Evolutionary conservation across 768 basidiomycete species (phyloP).

Genomic region (Suillus lakei): DNA sequence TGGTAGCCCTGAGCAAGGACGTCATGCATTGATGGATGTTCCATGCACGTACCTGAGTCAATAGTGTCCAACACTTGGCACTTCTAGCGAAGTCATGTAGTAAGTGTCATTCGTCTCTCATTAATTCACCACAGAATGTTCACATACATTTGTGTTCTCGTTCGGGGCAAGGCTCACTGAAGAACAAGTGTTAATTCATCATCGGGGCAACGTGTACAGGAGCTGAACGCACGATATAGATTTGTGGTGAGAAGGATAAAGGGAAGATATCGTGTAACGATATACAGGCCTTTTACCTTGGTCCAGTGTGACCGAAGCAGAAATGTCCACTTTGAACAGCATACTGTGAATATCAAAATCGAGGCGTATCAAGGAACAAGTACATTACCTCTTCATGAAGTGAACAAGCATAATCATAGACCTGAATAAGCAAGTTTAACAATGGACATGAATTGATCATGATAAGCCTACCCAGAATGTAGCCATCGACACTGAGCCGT

Average conservation of each 20-base stretch:
- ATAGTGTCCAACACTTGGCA: not conserved
- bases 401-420: not conserved
- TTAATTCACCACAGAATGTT: not conserved
- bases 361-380: not conserved
- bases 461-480: not conserved
- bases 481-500: not conserved
- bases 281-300: not conserved
- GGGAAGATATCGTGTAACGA: not conserved
- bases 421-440: not conserved
- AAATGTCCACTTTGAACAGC: not conserved
- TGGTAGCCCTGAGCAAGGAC: not conserved
- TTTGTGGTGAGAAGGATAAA: not conserved
- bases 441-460: not conserved
- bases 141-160: not conserved
- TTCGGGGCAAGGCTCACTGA: not conserved
- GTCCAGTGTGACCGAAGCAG: not conserved
- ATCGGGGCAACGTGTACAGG: not conserved
- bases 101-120: not conserved
- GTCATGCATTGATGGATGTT: not conserved
- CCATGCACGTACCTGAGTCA: not conserved
- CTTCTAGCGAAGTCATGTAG: not conserved
- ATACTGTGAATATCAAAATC: not conserved
- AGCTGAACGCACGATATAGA: not conserved
- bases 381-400: not conserved
- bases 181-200: not conserved